Evolutionary conservation across 2,329 filamentous ascomycete genomes (phyloP).

Genomic region (Fusarium sp.): DNA sequence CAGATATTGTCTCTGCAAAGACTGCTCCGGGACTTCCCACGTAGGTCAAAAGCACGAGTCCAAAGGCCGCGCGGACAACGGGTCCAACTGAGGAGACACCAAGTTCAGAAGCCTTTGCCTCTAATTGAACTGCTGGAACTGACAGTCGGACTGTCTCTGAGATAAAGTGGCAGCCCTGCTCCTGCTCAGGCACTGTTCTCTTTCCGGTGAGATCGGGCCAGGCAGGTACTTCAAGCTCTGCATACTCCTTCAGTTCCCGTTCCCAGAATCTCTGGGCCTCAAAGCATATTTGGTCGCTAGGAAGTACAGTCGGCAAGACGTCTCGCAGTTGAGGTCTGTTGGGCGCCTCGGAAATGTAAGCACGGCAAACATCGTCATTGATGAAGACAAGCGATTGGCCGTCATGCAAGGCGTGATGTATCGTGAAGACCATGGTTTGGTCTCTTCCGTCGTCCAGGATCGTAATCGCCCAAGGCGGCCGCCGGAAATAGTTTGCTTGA

Average conservation of each 20-base stretch:
- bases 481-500: constrained; percentile 8
- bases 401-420: constrained; percentile 7
- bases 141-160: background rate
- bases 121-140: background rate
- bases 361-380: constrained; percentile 1
- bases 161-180: background rate
- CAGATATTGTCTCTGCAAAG: constrained; percentile 10
- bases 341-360: background rate
- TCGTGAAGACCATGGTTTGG: background rate
- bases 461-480: constrained; percentile 7
- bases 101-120: background rate
- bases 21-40: background rate
- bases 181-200: background rate
- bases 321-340: constrained; percentile 2
- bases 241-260: background rate
- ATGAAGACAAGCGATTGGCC: constrained; percentile 6
- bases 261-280: background rate
- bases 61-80: constrained; percentile 1
- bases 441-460: background rate
- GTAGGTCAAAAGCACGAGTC: constrained; percentile 1
- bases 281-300: background rate
- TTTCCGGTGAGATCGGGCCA: constrained; percentile 7
- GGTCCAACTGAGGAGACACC: constrained; percentile 1
- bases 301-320: background rate
- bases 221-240: background rate